Percentiles rank a stretch among this genome's conserved stretches.
Evolutionary conservation across 306 rosid genomes (phyloP).

Genomic region (Cercis canadensis): DNA sequence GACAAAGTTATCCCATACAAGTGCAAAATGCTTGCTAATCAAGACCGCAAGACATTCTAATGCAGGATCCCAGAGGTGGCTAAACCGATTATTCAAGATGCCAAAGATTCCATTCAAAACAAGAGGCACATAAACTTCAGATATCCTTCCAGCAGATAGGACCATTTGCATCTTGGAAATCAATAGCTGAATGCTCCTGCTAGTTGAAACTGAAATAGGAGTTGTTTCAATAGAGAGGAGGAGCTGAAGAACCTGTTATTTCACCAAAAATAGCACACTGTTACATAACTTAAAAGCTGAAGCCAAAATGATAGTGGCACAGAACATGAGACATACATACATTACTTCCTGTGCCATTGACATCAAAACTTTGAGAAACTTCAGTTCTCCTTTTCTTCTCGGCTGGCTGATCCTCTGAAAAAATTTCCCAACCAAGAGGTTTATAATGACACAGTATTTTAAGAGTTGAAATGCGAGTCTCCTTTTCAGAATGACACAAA

Average conservation of each 20-base stretch:
- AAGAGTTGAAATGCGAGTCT: slow-evolving; percentile 72
- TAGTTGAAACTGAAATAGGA: slow-evolving; percentile 71
- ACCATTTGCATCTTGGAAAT: slow-evolving; percentile 84
- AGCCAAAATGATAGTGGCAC: slow-evolving; percentile 23
- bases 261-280: slow-evolving; percentile 37
- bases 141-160: slow-evolving; percentile 67
- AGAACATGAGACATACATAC: slow-evolving; percentile 53
- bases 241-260: slow-evolving; percentile 69
- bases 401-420: slow-evolving; percentile 53
- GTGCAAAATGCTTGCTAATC: slow-evolving; percentile 53
- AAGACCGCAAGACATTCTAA: slow-evolving; percentile 81
- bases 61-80: slow-evolving; percentile 72
- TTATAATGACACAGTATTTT: slow-evolving; percentile 71
- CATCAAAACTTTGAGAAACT: slow-evolving; percentile 40
- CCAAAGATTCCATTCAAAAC: slow-evolving; percentile 77
- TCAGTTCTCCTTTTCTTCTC: slow-evolving; percentile 63
- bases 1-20: slow-evolving; percentile 66
- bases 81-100: slow-evolving; percentile 79
- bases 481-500: slow-evolving; percentile 69
- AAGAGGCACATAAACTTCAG: slow-evolving; percentile 63
- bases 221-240: slow-evolving; percentile 81
- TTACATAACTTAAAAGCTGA: slow-evolving; percentile 15
- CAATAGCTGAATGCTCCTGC: slow-evolving; percentile 68
- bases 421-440: slow-evolving; percentile 45
- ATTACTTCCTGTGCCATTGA: slow-evolving; percentile 44